These are phyloP conservation scores for Hypocreales sp. DNA, from an alignment of 2,329 filamentous ascomycete species.

Conservation along the genomic window DNA sequence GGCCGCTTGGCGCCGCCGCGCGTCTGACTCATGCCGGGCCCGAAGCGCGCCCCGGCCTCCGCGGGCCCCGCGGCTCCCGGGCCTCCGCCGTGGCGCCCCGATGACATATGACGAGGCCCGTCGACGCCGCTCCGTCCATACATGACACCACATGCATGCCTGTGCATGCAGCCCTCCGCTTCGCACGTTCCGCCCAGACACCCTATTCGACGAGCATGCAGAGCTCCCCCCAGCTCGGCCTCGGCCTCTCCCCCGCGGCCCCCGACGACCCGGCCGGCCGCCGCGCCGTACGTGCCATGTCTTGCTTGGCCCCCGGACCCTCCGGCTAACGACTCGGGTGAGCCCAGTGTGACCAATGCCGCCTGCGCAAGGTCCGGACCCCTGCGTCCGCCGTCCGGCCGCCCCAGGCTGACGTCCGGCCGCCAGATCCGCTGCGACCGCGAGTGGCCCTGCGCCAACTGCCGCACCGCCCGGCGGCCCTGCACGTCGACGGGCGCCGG, in stretches of 20 bases:
- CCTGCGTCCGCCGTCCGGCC: background rate
- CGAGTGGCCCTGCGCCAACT: conserved; percentile 42
- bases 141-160: no score
- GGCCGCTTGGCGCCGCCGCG: no score
- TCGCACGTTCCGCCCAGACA: no score
- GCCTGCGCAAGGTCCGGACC: conserved; percentile 21
- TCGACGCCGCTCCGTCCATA: no score
- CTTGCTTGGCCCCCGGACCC: no score
- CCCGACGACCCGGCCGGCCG: conserved; percentile 18
- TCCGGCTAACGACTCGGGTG: no score
- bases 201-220: background rate
- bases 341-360: conserved; percentile 30
- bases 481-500: conserved; percentile 40
- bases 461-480: conserved; percentile 32
- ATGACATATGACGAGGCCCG: no score
- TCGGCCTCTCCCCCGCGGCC: conserved; percentile 13
- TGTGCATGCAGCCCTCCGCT: no score
- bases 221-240: background rate
- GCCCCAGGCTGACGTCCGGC: background rate
- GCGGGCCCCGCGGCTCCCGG: no score
- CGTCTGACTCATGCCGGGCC: no score
- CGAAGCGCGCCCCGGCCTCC: no score
- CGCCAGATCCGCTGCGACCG: conserved; percentile 42
- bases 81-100: no score
- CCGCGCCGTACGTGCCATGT: conserved; percentile 22